Base-by-base conservation (phyloP, 2,329 filamentous ascomycete species). In the Simplicillium sp. region DNA sequence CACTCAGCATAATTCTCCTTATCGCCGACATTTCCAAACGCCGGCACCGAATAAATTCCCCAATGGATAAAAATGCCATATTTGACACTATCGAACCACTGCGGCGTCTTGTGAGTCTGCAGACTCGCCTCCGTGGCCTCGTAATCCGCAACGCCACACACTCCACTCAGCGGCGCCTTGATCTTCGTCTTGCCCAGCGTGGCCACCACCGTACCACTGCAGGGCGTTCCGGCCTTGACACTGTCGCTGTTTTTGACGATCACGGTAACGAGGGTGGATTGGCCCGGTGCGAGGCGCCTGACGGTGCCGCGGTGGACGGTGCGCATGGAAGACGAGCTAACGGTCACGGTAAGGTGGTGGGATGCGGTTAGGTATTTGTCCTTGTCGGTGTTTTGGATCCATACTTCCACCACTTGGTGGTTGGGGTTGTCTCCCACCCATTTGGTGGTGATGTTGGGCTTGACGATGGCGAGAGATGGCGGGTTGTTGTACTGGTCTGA, bases 1-100 rank as follows among this genome's bases (percentile, higher is more conserved):
- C 64, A 67, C 46, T 68, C 65, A 1, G 64, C 61, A 38, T 68
- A 68, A 20, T 55, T 60, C 45, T 68, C 64, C 38, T 62, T 48
- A 1, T 56, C 53, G 3, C 55, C 54, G 4, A 58, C 58, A 46
- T 66, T 65, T 3, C 74, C 75, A 72, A 73, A 79, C 3, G 67
- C 73, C 0, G 74, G 68, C 1, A 77, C 73, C 0, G 70, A 55
- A 46, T 76, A 79, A 0, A 67, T 58, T 1, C 75, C 74, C 71
- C 75, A 78, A 44, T 78, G 75, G 33, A 78, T 72, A 49, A 80
- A 78, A 31, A 79, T 78, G 1, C 75, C 75, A 45, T 63, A 79
- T 43, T 80, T 79, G 16, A 62, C 68, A 34, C 67, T 61, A 40
- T 72, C 62, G 46, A 67, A 79, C 74, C 75, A 78, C 5, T 64